These are phyloP conservation scores for Chaetoscypha palmicola DNA, from an alignment of 2,329 filamentous ascomycete species.

Conservation along the genomic window DNA sequence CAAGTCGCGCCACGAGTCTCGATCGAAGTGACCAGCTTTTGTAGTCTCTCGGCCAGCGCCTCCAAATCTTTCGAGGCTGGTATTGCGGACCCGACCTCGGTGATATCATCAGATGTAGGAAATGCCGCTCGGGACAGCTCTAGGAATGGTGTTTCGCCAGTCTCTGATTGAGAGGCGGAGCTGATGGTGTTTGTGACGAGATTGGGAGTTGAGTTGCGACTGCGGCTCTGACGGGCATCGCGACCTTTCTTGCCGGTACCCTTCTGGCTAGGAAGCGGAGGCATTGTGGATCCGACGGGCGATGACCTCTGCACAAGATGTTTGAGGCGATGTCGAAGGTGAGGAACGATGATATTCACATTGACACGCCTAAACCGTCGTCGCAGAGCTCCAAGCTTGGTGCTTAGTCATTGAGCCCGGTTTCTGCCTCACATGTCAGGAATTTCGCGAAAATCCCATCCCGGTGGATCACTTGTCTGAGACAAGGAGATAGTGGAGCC, in stretches of 20 bases:
- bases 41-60: slow-evolving; percentile 56
- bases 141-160: slow-evolving; percentile 56
- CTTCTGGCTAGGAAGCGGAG: slow-evolving; percentile 51
- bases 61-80: slow-evolving; percentile 59
- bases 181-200: slow-evolving; percentile 25
- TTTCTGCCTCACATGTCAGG: no score
- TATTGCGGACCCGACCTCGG: slow-evolving; percentile 54
- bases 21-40: slow-evolving; percentile 58
- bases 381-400: no score
- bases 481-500: no score
- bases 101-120: slow-evolving; percentile 61
- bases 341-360: no score
- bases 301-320: not conserved
- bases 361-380: no score
- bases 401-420: no score
- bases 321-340: not conserved
- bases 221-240: slow-evolving; percentile 57
- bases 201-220: slow-evolving; percentile 72
- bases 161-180: slow-evolving; percentile 41
- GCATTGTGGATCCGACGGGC: slow-evolving; percentile 38
- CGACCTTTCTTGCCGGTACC: slow-evolving; percentile 60
- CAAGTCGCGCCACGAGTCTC: slow-evolving; percentile 61
- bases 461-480: no score
- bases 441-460: no score
- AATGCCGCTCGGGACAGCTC: slow-evolving; percentile 54